These are phyloP conservation scores for Starmerella apicola DNA, from an alignment of 805 yeast species.

Conservation along the genomic window DNA sequence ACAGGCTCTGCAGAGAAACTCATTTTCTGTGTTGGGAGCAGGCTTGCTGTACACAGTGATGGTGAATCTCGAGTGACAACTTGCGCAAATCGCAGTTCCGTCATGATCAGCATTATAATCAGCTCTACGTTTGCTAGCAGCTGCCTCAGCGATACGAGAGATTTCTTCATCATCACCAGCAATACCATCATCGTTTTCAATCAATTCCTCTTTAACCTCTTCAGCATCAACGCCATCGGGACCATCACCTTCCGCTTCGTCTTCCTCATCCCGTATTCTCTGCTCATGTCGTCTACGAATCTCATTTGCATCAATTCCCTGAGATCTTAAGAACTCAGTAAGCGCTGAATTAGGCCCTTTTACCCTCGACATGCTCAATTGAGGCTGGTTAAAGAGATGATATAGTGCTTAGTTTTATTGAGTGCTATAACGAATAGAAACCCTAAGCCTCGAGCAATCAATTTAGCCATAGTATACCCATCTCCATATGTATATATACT, in stretches of 20 bases:
- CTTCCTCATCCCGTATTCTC: slow-evolving; percentile 13
- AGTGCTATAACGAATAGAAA: no score
- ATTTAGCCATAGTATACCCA: no score
- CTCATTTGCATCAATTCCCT: slow-evolving; percentile 76
- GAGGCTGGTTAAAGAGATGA: no score
- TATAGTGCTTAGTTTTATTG: no score
- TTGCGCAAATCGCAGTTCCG: slow-evolving; percentile 48
- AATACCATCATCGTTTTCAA: slow-evolving; percentile 3
- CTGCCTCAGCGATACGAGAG: slow-evolving; percentile 21
- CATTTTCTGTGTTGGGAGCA: slow-evolving; percentile 27
- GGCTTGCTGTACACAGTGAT: slow-evolving; percentile 55
- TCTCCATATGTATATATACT: no score
- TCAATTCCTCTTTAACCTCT: slow-evolving; percentile 13
- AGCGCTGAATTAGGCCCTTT: slow-evolving; percentile 63
- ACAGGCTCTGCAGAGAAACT: slow-evolving; percentile 53
- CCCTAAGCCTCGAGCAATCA: no score
- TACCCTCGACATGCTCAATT: slow-evolving; percentile 20
- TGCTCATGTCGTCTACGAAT: slow-evolving; percentile 37
- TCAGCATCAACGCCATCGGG: slow-evolving; percentile 13
- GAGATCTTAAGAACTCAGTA: slow-evolving; percentile 75
- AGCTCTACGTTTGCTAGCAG: slow-evolving; percentile 20
- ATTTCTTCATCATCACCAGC: slow-evolving; percentile 22
- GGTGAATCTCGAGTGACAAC: slow-evolving; percentile 46
- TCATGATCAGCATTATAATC: slow-evolving; percentile 26
- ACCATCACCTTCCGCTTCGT: slow-evolving; percentile 13